A percentile compares a stretch with the other conserved stretches of the same genome.
Conservation (phyloP, 1,284 basidiomycete species). For the Marasmius sp. region DNA sequence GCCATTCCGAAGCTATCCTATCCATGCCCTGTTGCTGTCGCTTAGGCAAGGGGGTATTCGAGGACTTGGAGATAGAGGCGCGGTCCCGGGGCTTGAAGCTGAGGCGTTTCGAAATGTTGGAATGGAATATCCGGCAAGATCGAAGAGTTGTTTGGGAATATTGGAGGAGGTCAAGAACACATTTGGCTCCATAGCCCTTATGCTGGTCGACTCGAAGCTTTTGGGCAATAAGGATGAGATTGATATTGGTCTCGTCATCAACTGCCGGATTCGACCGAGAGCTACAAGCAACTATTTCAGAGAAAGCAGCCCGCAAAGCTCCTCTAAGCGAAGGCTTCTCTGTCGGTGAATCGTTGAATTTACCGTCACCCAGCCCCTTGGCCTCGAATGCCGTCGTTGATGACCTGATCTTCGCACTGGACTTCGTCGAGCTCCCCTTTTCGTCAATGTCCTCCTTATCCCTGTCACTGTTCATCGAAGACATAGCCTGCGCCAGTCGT, state of each 20-base stretch:
- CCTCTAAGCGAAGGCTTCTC: neutral
- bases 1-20: constrained; percentile 9
- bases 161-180: neutral
- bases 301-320: neutral
- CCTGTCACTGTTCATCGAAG: neutral
- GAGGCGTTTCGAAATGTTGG: neutral
- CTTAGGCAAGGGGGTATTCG: neutral
- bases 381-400: neutral
- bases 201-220: neutral
- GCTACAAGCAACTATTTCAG: neutral
- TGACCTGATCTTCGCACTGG: neutral
- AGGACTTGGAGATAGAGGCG: neutral
- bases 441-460: neutral
- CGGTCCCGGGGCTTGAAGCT: neutral
- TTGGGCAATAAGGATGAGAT: neutral
- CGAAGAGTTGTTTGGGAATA: neutral
- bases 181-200: neutral
- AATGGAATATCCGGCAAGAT: neutral
- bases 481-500: neutral
- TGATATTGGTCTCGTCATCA: neutral
- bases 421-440: neutral
- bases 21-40: constrained; percentile 6
- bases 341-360: neutral
- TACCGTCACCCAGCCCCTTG: neutral
- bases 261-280: neutral